Percentiles rank a stretch among this genome's conserved stretches.
These are phyloP conservation scores for Solanum chmielewskii DNA, from an alignment of 257 asterid species.

Conservation along the genomic window DNA sequence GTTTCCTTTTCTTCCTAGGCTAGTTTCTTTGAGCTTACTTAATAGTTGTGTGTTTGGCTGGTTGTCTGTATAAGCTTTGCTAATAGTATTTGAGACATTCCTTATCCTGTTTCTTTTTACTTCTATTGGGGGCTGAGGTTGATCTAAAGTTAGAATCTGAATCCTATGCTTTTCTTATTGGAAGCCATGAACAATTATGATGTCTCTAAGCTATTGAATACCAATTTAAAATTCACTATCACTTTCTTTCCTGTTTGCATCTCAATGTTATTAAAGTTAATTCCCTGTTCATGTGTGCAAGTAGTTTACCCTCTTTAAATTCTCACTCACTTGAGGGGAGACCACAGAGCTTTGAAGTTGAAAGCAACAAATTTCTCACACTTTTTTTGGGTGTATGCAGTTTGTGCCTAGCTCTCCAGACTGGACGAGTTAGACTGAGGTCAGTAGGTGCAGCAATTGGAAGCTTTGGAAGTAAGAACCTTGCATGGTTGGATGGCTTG, in stretches of 20 bases:
- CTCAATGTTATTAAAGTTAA: background rate
- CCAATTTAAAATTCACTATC: background rate
- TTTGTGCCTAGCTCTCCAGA: constrained; percentile 66
- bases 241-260: background rate
- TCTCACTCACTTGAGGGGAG: background rate
- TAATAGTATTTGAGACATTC: background rate
- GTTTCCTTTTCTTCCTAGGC: background rate
- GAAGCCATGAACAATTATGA: background rate
- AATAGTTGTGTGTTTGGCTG: background rate
- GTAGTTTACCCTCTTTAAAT: background rate
- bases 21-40: background rate
- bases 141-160: background rate
- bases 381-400: constrained; percentile 21
- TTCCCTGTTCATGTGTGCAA: background rate
- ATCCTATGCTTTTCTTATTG: background rate
- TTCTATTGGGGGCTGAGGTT: background rate
- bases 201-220: background rate
- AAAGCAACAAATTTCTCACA: background rate
- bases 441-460: constrained; percentile 41
- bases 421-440: constrained; percentile 44
- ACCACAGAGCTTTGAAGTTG: background rate
- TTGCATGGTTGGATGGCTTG: constrained; percentile 39
- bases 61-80: background rate
- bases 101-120: background rate
- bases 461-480: constrained; percentile 28